These are phyloP conservation scores for Pisolithus orientalis DNA, from an alignment of 768 basidiomycete genomes.

Conservation along the genomic window DNA sequence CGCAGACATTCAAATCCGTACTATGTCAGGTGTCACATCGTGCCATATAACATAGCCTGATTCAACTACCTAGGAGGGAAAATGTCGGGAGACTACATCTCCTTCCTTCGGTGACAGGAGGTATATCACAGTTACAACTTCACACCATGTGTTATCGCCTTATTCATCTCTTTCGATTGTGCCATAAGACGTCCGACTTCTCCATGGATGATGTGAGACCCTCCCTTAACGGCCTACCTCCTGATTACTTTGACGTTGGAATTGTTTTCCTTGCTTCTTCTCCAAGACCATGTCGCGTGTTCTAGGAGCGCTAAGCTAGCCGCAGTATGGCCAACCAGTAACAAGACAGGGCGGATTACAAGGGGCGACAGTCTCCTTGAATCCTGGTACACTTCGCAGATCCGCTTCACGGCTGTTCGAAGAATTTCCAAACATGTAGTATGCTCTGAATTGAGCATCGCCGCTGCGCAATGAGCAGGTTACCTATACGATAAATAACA, in stretches of 20 bases:
- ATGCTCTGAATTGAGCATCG: constrained; percentile 23
- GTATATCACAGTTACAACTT: constrained; percentile 7
- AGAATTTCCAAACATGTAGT: constrained; percentile 29
- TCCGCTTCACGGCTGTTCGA: constrained; percentile 31
- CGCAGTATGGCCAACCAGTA: constrained; percentile 50
- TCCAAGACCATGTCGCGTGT: constrained; percentile 58
- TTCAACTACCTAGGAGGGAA: not conserved
- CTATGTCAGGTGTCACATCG: constrained; percentile 50
- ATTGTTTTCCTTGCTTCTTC: constrained; percentile 23
- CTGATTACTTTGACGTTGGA: constrained; percentile 47
- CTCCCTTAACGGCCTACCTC: constrained; percentile 42
- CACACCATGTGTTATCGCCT: constrained; percentile 11
- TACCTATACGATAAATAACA: too few species aligned
- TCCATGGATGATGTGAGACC: constrained; percentile 23
- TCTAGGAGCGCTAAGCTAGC: constrained; percentile 57
- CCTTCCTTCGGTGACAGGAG: not conserved
- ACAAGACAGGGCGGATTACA: constrained; percentile 50
- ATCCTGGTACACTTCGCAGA: constrained; percentile 35
- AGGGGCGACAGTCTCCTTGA: constrained; percentile 36
- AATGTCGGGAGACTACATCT: not conserved
- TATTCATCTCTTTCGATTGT: constrained; percentile 12
- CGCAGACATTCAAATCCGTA: constrained; percentile 2
- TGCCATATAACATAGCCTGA: constrained; percentile 36
- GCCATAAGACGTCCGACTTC: constrained; percentile 15
- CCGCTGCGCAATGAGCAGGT: too few species aligned